phyloP scores from a whole-genome alignment of 75 land plant genomes.

The Adiantum capillusveneris region DNA sequence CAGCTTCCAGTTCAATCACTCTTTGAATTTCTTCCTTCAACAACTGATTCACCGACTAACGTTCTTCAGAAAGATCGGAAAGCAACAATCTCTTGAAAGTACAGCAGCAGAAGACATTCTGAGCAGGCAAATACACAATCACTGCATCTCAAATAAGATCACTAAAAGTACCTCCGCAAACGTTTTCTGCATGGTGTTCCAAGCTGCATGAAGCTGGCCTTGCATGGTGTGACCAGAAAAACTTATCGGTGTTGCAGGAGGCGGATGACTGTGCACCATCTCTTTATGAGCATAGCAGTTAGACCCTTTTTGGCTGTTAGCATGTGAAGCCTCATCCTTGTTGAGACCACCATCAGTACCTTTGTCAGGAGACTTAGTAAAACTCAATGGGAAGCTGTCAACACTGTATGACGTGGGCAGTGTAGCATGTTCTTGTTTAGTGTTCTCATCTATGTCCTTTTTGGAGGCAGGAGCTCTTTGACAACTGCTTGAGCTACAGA shows the following conservation, averaged over 20 bases:
- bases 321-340: not conserved
- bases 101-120: too few species aligned
- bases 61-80: too few species aligned
- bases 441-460: slow-evolving; percentile 12
- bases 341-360: too few species aligned
- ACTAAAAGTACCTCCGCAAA: slow-evolving; percentile 20
- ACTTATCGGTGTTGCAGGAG: not conserved
- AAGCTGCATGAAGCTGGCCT: slow-evolving; percentile 33
- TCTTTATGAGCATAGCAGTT: slow-evolving; percentile 10
- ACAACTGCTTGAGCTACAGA: slow-evolving; percentile 2
- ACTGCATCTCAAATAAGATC: too few species aligned
- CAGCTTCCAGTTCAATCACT: slow-evolving; percentile 34
- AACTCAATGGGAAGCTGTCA: not conserved
- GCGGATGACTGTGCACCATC: not conserved
- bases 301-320: slow-evolving; percentile 3
- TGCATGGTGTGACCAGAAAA: slow-evolving; percentile 1
- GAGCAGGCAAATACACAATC: too few species aligned
- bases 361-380: not conserved
- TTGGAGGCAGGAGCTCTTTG: not conserved
- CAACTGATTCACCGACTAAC: slow-evolving; percentile 8
- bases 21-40: slow-evolving; percentile 36
- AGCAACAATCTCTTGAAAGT: too few species aligned
- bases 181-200: slow-evolving; percentile 28
- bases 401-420: not conserved
- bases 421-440: not conserved